These are phyloP conservation scores for Candida verbasci DNA, from an alignment of 805 yeast genomes.

Conservation along the genomic window DNA sequence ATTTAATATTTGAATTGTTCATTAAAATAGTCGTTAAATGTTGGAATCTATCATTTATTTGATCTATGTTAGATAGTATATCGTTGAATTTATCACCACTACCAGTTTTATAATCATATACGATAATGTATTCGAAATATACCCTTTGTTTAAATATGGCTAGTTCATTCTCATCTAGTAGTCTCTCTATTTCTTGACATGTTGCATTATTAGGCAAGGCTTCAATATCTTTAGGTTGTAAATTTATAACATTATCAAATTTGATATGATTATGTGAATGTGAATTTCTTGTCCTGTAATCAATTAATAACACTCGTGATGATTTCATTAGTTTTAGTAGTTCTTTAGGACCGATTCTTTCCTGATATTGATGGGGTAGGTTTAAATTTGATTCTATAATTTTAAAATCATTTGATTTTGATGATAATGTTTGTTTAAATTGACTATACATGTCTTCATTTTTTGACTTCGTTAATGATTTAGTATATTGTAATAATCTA, in stretches of 20 bases:
- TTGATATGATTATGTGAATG: slow-evolving; percentile 63
- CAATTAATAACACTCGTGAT: slow-evolving; percentile 53
- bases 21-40: slow-evolving; percentile 38
- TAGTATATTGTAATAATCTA: slow-evolving; percentile 9
- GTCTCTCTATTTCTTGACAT: slow-evolving; percentile 63
- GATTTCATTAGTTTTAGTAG: slow-evolving; percentile 11
- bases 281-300: slow-evolving; percentile 58
- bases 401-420: slow-evolving; percentile 12
- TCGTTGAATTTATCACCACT: slow-evolving; percentile 27
- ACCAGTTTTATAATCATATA: slow-evolving; percentile 53
- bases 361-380: not conserved
- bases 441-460: slow-evolving; percentile 14
- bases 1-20: slow-evolving; percentile 25
- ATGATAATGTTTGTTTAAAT: slow-evolving; percentile 14
- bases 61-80: slow-evolving; percentile 31
- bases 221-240: slow-evolving; percentile 54
- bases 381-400: slow-evolving; percentile 1
- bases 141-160: slow-evolving; percentile 49
- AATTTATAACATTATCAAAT: slow-evolving; percentile 56
- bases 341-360: slow-evolving; percentile 15
- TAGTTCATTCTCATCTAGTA: slow-evolving; percentile 57
- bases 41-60: slow-evolving; percentile 51
- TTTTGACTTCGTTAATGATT: slow-evolving; percentile 8
- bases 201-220: slow-evolving; percentile 38
- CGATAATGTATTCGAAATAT: slow-evolving; percentile 57